These are phyloP conservation scores for Kwoniella mangroviensis DNA, from an alignment of 768 basidiomycete genomes.

Conservation along the genomic window DNA sequence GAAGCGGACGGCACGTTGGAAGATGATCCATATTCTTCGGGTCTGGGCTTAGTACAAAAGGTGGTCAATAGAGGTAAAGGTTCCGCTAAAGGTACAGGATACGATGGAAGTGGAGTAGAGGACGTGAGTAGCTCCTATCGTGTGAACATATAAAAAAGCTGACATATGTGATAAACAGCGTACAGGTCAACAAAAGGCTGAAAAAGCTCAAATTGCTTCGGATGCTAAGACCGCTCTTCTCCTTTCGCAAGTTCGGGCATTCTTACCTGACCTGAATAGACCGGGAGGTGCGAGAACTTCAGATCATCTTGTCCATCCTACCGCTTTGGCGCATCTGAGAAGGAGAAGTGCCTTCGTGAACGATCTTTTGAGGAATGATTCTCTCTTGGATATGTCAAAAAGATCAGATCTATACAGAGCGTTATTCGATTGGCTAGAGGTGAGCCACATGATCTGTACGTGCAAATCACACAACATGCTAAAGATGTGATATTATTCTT, in stretches of 20 bases:
- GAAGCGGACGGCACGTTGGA: neutral
- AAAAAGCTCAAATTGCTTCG: conserved; percentile 70
- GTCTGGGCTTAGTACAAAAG: conserved; percentile 1
- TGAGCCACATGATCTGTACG: conserved; percentile 52
- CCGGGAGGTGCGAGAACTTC: conserved; percentile 76
- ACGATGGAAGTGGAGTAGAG: conserved; percentile 80
- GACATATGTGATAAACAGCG: conserved; percentile 61
- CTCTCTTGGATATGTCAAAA: conserved; percentile 91
- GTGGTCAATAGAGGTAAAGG: conserved; percentile 1
- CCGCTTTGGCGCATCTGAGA: conserved; percentile 86
- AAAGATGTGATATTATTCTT: too few species aligned
- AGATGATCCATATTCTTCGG: neutral
- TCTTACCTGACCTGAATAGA: conserved; percentile 79
- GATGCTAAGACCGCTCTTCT: conserved; percentile 75
- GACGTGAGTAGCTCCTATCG: conserved; percentile 64
- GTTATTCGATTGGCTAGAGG: conserved; percentile 90
- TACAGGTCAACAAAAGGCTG: conserved; percentile 78
- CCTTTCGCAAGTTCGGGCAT: conserved; percentile 74
- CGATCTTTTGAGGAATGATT: conserved; percentile 85
- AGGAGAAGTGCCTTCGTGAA: conserved; percentile 88
- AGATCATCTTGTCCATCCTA: conserved; percentile 74
- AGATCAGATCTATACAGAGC: conserved; percentile 83
- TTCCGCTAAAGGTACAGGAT: conserved; percentile 72
- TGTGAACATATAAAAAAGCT: neutral
- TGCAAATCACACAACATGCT: neutral